Evolutionary conservation across 2,329 filamentous ascomycete species (phyloP).

Genomic region (Uncinocarpus reesii): DNA sequence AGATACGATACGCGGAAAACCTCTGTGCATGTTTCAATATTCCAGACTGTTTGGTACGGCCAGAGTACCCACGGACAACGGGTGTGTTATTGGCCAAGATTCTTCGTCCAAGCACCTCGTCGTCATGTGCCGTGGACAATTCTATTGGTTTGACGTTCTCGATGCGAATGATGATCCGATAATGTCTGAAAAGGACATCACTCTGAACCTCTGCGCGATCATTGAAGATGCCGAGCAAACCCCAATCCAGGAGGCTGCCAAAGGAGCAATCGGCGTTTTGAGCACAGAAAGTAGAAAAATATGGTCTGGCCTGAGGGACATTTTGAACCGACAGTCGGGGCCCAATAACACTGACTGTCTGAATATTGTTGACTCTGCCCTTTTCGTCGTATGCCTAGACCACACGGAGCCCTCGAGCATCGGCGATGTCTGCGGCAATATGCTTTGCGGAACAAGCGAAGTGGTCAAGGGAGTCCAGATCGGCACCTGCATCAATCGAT

Average conservation of each 20-base stretch:
- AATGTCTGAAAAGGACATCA: constrained; percentile 91
- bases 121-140: constrained; percentile 86
- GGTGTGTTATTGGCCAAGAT: constrained; percentile 92
- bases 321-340: constrained; percentile 71
- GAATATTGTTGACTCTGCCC: constrained; percentile 85
- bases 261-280: constrained; percentile 81
- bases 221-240: constrained; percentile 81
- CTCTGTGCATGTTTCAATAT: constrained; percentile 97
- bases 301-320: constrained; percentile 84
- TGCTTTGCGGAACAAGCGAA: constrained; percentile 91
- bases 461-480: constrained; percentile 90
- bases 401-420: constrained; percentile 75
- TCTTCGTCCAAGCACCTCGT: constrained; percentile 87
- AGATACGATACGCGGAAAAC: constrained; percentile 70
- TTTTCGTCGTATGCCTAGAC: constrained; percentile 87
- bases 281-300: constrained; percentile 94
- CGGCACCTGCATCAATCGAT: constrained; percentile 93
- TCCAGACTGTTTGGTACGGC: constrained; percentile 91
- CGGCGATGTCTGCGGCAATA: constrained; percentile 87
- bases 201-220: constrained; percentile 83
- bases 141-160: constrained; percentile 98
- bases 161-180: constrained; percentile 91
- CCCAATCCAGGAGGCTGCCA: constrained; percentile 89
- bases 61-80: constrained; percentile 83
- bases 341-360: constrained; percentile 95